Conservation (phyloP, 768 basidiomycete species). For the Pleurotus platypus region DNA sequence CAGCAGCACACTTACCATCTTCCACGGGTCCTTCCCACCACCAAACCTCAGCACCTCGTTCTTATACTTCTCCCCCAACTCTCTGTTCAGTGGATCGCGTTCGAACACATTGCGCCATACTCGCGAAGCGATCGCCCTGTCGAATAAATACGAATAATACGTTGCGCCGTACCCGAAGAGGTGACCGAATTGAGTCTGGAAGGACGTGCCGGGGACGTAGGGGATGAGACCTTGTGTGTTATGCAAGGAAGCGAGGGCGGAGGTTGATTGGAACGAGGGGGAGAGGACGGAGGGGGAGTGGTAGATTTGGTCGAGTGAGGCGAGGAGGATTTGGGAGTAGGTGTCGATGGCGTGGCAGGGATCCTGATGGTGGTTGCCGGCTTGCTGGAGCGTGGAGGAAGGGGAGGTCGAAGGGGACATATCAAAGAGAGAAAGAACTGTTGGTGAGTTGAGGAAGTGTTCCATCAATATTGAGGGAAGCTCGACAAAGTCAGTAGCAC, state of each 20-base stretch:
- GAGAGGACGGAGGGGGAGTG: constrained; percentile 67
- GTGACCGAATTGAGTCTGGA: constrained; percentile 96
- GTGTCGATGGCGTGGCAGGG: constrained; percentile 85
- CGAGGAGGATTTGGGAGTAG: constrained; percentile 86
- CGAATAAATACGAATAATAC: constrained; percentile 97
- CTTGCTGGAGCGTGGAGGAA: constrained; percentile 35
- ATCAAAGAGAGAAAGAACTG: constrained; percentile 79
- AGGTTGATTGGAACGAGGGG: constrained; percentile 69
- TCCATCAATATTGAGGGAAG: constrained; percentile 99
- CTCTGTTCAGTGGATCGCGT: constrained; percentile 61
- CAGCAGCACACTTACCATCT: constrained; percentile 77
- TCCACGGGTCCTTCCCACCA: constrained; percentile 92
- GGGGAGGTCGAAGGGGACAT: constrained; percentile 31
- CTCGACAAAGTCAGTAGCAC: constrained; percentile 98
- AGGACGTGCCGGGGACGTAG: constrained; percentile 79
- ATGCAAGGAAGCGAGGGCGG: constrained; percentile 55
- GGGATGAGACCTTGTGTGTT: constrained; percentile 77
- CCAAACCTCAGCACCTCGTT: constrained; percentile 73
- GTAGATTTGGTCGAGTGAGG: constrained; percentile 84
- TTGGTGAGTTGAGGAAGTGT: constrained; percentile 85
- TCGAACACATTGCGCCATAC: constrained; percentile 81
- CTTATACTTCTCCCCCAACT: constrained; percentile 80
- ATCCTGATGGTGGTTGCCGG: constrained; percentile 67
- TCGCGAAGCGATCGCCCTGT: constrained; percentile 91
- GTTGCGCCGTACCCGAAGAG: constrained; percentile 96